A percentile compares a stretch with the other conserved stretches of the same genome.
Evolutionary conservation across 768 basidiomycete genomes (phyloP).

Genomic region (Pulveroboletus sp.): DNA sequence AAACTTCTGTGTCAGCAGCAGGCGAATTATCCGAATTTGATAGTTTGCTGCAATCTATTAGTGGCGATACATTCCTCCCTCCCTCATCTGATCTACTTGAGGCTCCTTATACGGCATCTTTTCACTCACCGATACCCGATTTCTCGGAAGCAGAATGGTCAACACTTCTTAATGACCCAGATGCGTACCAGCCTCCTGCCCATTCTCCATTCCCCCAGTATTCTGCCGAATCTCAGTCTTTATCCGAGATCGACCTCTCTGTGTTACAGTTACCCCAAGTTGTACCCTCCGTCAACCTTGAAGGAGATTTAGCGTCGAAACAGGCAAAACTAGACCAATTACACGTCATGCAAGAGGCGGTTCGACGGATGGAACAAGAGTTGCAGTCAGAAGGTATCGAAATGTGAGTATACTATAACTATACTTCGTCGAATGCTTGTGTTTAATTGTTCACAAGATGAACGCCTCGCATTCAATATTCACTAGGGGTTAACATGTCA

Average conservation of each 20-base stretch:
- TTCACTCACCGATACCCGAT: constrained; percentile 1
- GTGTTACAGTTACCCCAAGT: constrained; percentile 20
- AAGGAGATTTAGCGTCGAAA: constrained; percentile 3
- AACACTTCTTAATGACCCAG: constrained; percentile 7
- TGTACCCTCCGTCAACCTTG: background rate
- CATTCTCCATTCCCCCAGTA: constrained; percentile 4
- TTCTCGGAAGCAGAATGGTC: constrained; percentile 13
- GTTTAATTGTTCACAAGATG: constrained; percentile 5
- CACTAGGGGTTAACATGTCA: background rate
- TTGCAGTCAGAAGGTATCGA: constrained; percentile 22
- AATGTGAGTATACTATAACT: constrained; percentile 1
- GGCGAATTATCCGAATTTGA: constrained; percentile 4
- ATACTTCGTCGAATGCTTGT: background rate
- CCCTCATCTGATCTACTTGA: background rate
- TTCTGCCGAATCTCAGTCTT: background rate
- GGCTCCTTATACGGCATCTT: background rate
- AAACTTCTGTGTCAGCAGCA: background rate
- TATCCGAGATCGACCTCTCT: constrained; percentile 26
- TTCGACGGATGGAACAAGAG: constrained; percentile 33
- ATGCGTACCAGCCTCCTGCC: background rate
- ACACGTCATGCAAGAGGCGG: constrained; percentile 32
- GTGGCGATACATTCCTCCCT: background rate
- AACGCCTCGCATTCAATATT: background rate
- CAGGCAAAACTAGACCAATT: constrained; percentile 19
- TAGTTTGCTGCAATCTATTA: constrained; percentile 7